Base-by-base conservation (phyloP, 164 flowering plant genomes). In the Berberis thunbergii region DNA sequence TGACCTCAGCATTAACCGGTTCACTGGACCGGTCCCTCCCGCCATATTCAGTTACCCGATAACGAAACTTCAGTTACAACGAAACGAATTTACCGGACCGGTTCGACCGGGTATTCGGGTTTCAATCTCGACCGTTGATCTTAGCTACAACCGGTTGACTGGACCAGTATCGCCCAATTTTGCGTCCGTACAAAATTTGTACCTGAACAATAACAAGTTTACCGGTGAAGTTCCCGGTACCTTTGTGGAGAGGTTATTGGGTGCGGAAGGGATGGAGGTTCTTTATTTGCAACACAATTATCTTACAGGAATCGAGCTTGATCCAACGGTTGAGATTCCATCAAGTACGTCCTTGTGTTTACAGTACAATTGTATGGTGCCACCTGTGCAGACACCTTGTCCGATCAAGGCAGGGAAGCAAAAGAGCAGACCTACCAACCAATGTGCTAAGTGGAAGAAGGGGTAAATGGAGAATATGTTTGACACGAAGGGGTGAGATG, bases 281-380 rank as follows among this genome's bases (percentile, higher is more conserved):
- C 59, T 88, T 13, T 88, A 83, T 61, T 53, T 88, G 48, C 92
- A 88, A 68, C 92, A 86, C 65, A 88, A 88, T 64, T 86, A 74
- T 71, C 8, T 88, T 0, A 44, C 84, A 1, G 82, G 73, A 3
- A 41, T 57, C 12, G n/a, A 9, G 60, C 6, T 42, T 57, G 10
- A 57, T 41, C 44, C 42, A 42, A 42, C 60, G 4, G 60, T 11
- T 39, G 60, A 42, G 60, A 78, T 88, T 41, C 80, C 83, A 2
- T 3, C 78, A 62, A 66, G 66, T 7, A 78, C 71, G 41, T 66
- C 86, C 26, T 41, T 88, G 8, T 88, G 96, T 76, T 60, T 83
- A 64, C 66, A 82, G 0, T 88, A 88, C 59, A 88, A 88, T 63
- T 88, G 96, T 66, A 83, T 88, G 88, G 80, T 65, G 13, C 84